Base-by-base conservation (phyloP, 2,329 filamentous ascomycete species). In the Tricladium varicosporioides region DNA sequence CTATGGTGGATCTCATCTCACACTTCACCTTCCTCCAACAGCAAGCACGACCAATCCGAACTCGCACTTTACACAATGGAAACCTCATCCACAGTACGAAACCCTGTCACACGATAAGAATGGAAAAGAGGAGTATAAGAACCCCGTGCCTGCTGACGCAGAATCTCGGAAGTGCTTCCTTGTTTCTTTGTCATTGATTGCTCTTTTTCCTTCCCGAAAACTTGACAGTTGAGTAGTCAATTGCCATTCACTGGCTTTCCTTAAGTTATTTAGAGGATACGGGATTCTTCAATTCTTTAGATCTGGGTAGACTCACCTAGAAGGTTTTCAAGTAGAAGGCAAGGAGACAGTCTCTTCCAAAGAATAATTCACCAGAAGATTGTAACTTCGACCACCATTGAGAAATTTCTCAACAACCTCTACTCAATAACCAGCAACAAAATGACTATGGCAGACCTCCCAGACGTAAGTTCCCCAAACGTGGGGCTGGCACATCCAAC, bases 401-500 rank as follows among this genome's bases (percentile, higher is more conserved):
- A 27, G 22, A 7, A 27, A 27, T 7, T 27, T 27, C 22, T 27
- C 22, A 27, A 27, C 22, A 27, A 27, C 22, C 7, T 27, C 22
- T 4, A 27, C 4, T 27, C 22, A 27, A 27, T 7, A 27, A 27
- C 7, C 22, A 27, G 4, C 22, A 27, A 7, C 22, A 11, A 46
- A 13, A 32, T 10, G 42, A 51, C 22, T 10, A 54, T 59, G 48
- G 11, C 58, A 19, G 58, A 58, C 36, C 56, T 68, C 14, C 69
- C 69, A 19, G 56, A 63, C 51, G 55, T 63, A 11, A 58, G 59
- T 8, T 67, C 65, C 13, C 57, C 74, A 2, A 65, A 70, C 22
- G 73, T 83, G 2, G 63, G 75, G 56, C 80, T 89, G 61, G 73
- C 76, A 42, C 76, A 80, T 60, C 82, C 87, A 1, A 88, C 83